Base-by-base conservation (phyloP, 495 filamentous ascomycete genomes). In the Hapsidospora chrysogenum region DNA sequence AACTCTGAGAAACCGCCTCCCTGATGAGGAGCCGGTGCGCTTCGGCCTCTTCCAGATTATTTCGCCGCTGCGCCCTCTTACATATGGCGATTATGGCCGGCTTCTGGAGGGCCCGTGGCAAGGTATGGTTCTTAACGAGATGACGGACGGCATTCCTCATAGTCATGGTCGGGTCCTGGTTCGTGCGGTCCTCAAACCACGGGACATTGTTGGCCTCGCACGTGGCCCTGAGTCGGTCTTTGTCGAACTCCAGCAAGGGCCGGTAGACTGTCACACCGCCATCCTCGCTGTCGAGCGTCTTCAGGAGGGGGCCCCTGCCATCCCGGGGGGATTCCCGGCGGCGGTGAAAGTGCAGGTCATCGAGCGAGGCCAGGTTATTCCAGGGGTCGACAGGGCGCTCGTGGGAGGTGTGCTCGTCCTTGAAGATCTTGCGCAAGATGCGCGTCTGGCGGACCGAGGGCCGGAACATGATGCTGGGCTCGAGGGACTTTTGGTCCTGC, bases 151-250 rank as follows among this genome's bases (percentile, higher is more conserved):
- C 71, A 48, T 96, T 97, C 31, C 89, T 67, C 23, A 61, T 56
- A 0, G 89, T 93, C 22, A 82, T 54, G 2, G 78, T 85, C 14
- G 61, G 65, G 48, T 93, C 80, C 25, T 66, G 51, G 46, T 97
- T 97, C n/a, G 85, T 92, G 31, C 62, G 57, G 47, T 97, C 89
- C 39, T 86, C 80, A 43, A 80, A 80, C 74, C 80, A 96, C 2
- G 60, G 58, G 16, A 89, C 58, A 1, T 58, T 43, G 36, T 73
- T 64, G 32, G 68, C 60, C 16, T 69, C 41, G 48, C 86, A 93
- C 2, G 85, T 92, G 1, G 70, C 70, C 1, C 79, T 60, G 6
- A 96, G 58, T 8, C 70, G 57, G 13, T 68, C 58, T 49, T 97
- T 97, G 31, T 58, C 57, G 44, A 87, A 84, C 3, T 44, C 39